Conservation (phyloP, 306 rosid species). For the Quercus bicolor region DNA sequence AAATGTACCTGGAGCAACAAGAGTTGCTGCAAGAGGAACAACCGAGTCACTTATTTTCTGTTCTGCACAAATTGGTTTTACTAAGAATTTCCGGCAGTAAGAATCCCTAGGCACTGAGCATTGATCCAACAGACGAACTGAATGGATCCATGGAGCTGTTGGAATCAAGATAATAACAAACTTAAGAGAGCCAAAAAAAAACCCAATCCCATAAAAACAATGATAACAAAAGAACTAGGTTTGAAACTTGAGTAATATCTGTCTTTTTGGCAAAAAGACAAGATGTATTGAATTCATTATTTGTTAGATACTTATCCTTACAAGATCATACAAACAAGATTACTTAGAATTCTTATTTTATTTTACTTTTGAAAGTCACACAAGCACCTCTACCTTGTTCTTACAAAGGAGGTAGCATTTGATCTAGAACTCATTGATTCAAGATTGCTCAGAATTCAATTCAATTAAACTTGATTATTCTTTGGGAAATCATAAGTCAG, state of each 20-base stretch:
- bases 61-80: slow-evolving; percentile 46
- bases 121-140: slow-evolving; percentile 31
- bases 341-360: neutral
- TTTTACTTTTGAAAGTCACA: too few species aligned
- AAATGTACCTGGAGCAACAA: slow-evolving; percentile 44
- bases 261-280: too few species aligned
- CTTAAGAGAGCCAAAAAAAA: neutral
- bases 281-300: too few species aligned
- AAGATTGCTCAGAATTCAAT: neutral
- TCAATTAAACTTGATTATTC: neutral
- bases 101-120: slow-evolving; percentile 24
- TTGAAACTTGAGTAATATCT: neutral
- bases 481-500: neutral
- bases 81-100: slow-evolving; percentile 27
- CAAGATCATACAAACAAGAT: neutral
- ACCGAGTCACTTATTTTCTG: slow-evolving; percentile 40
- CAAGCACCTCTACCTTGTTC: too few species aligned
- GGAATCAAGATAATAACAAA: neutral
- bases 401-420: too few species aligned
- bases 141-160: slow-evolving; percentile 5
- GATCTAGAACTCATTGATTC: too few species aligned
- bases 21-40: slow-evolving; percentile 47
- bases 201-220: neutral
- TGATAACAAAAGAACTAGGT: neutral
- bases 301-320: too few species aligned